Percentiles rank a stretch among this genome's conserved stretches.
Evolutionary conservation across 2,329 filamentous ascomycete species (phyloP).

Genomic region (Penicillium sp.): DNA sequence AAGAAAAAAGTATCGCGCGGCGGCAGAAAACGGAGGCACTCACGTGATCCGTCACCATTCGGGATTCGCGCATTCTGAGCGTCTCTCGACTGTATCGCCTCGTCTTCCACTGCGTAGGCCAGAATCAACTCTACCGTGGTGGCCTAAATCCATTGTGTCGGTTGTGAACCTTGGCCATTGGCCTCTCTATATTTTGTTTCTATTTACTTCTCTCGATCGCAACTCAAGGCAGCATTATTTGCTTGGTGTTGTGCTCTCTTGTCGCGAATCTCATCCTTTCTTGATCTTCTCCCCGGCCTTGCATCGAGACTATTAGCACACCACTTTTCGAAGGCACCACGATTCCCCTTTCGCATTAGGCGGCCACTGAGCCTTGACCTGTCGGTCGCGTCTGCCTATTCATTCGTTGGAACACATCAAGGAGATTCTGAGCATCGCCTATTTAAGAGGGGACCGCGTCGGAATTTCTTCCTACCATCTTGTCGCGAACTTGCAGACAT

Average conservation of each 20-base stretch:
- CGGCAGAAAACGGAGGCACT: slow-evolving; percentile 25
- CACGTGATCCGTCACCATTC: slow-evolving; percentile 36
- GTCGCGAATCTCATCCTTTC: slow-evolving; percentile 26
- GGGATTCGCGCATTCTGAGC: slow-evolving; percentile 28
- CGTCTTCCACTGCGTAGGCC: slow-evolving; percentile 9
- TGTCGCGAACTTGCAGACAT: slow-evolving; percentile 27
- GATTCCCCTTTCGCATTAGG: slow-evolving; percentile 16
- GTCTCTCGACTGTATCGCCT: slow-evolving; percentile 23
- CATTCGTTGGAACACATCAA: slow-evolving; percentile 4
- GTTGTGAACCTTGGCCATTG: neutral
- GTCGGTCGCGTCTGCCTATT: slow-evolving; percentile 12
- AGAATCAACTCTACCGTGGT: slow-evolving; percentile 3
- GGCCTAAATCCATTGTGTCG: too few species aligned
- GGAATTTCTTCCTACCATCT: slow-evolving; percentile 11
- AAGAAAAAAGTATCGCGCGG: slow-evolving; percentile 6
- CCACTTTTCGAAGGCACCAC: slow-evolving; percentile 20
- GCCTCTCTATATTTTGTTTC: neutral
- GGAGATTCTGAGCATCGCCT: slow-evolving; percentile 5
- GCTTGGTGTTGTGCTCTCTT: slow-evolving; percentile 19
- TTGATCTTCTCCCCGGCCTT: slow-evolving; percentile 21
- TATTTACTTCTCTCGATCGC: slow-evolving; percentile 4
- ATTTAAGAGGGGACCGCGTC: slow-evolving; percentile 14
- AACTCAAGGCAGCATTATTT: neutral
- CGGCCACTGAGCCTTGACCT: slow-evolving; percentile 5
- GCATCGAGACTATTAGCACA: slow-evolving; percentile 26